A percentile compares a stretch with the other conserved stretches of the same genome.
Conservation (phyloP, 257 asterid genomes). For the Echites panduratus region DNA sequence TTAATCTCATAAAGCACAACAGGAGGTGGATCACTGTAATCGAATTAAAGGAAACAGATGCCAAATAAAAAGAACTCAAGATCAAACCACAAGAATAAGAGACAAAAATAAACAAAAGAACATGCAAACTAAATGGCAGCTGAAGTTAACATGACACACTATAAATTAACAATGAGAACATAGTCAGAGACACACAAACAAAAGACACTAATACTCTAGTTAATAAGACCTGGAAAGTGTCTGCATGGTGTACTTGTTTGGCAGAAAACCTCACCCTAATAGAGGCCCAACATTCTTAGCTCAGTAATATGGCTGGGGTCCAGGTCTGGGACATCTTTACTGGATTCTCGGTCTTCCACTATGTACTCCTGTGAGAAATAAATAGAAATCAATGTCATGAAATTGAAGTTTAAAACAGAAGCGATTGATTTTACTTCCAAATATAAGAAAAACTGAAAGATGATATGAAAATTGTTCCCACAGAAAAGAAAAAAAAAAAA, state of each 20-base stretch:
- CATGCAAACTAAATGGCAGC: background rate
- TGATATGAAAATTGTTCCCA: background rate
- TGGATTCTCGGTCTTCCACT: conserved; percentile 82
- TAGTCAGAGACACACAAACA: background rate
- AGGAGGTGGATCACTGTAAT: background rate
- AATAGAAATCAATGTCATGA: background rate
- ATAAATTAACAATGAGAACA: background rate
- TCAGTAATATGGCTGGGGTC: conserved; percentile 82
- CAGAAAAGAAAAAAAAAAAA: conserved; percentile 1
- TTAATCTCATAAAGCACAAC: background rate
- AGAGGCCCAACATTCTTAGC: conserved; percentile 87
- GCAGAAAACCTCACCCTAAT: conserved; percentile 31
- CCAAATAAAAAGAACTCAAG: background rate
- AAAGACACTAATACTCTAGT: background rate
- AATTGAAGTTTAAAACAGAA: background rate
- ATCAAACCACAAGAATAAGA: background rate
- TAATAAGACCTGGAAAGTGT: background rate
- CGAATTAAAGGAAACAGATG: background rate
- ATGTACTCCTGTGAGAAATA: conserved; percentile 60
- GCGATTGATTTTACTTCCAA: background rate
- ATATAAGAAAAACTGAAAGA: background rate
- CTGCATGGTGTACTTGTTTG: background rate
- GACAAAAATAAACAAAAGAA: background rate
- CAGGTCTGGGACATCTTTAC: conserved; percentile 59
- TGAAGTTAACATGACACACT: background rate